Base-by-base conservation (phyloP, 257 asterid species). In the Petrea volubilis region DNA sequence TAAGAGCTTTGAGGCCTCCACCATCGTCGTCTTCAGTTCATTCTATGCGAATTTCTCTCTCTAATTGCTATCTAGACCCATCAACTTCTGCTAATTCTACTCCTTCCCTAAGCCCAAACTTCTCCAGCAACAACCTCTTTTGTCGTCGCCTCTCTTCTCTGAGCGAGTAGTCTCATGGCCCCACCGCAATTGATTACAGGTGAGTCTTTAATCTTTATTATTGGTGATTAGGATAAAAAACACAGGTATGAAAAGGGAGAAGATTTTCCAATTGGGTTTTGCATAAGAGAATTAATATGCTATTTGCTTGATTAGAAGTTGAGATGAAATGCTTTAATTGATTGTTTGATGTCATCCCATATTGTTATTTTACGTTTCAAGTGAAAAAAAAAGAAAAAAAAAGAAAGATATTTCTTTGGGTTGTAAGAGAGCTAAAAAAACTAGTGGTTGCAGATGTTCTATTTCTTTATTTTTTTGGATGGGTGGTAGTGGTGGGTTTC, bases 101-200 rank as follows among this genome's bases (percentile, higher is more conserved):
- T 73, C 64, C 57, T 70, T 40, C 17, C 38, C 2, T 28, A 10
- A 67, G 31, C 71, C 70, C 74, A 7, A 64, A 14, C 68, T 75
- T 79, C 33, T 69, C 77, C 23, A 11, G 31, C 72, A 72, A 51
- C 63, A 55, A 78, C 79, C 51, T 74, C 77, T 64, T 33, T 64
- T 67, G 78, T 6, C 78, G 82, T 64, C 58, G 71, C 46, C 71
- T 79, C 58, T 84, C 96, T 57, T 77, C 90, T 57, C 79, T 74
- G 6, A 67, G 43, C 12, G 79, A 77, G 31, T 89, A 71, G 38
- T 5, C 81, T 60, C 78, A 61, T 36, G 91, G 79, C 34, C 93
- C 95, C 21, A 74, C 90, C 36, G 33, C 88, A 53, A 74, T 80
- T 21, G 79, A 92, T 83, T 84, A 86, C 80, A 56, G 84, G 97